These are phyloP conservation scores for Urtica urens DNA, from an alignment of 306 rosid genomes.

Conservation along the genomic window DNA sequence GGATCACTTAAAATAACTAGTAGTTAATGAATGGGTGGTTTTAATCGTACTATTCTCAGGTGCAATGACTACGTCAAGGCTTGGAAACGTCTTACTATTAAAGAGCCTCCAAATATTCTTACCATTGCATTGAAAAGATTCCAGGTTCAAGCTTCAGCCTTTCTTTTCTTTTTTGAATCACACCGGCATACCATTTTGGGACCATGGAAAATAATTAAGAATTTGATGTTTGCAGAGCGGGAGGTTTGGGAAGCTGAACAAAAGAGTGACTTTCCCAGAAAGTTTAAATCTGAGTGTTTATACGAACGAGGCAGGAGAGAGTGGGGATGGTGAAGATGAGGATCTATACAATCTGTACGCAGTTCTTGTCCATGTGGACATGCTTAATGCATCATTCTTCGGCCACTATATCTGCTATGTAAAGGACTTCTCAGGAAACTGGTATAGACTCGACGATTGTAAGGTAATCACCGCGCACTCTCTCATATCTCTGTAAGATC, in stretches of 20 bases:
- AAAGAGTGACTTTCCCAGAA: constrained; percentile 84
- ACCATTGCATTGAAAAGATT: constrained; percentile 95
- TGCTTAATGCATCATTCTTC: constrained; percentile 93
- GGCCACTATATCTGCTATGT: constrained; percentile 92
- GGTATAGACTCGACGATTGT: constrained; percentile 78
- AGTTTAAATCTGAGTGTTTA: constrained; percentile 71
- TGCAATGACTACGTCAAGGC: constrained; percentile 98
- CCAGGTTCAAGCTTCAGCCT: constrained; percentile 46
- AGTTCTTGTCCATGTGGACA: constrained; percentile 87
- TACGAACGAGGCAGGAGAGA: constrained; percentile 77
- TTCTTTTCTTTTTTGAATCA: constrained; percentile 9
- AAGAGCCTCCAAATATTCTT: constrained; percentile 78
- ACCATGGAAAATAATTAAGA: constrained; percentile 5
- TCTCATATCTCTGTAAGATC: neutral
- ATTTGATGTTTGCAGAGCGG: constrained; percentile 60
- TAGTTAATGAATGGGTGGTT: too few relatives aligned
- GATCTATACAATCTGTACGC: constrained; percentile 76
- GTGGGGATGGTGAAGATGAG: too few relatives aligned
- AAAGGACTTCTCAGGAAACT: constrained; percentile 66
- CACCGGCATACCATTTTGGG: neutral
- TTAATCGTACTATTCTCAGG: constrained; percentile 40
- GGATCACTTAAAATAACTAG: too few relatives aligned
- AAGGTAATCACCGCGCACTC: constrained; percentile 35
- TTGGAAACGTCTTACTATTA: constrained; percentile 73
- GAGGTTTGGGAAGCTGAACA: constrained; percentile 89